Percentiles rank a stretch among this genome's conserved stretches.
Evolutionary conservation across 2,329 filamentous ascomycete genomes (phyloP).

Genomic region (Alternaria gansuensis): DNA sequence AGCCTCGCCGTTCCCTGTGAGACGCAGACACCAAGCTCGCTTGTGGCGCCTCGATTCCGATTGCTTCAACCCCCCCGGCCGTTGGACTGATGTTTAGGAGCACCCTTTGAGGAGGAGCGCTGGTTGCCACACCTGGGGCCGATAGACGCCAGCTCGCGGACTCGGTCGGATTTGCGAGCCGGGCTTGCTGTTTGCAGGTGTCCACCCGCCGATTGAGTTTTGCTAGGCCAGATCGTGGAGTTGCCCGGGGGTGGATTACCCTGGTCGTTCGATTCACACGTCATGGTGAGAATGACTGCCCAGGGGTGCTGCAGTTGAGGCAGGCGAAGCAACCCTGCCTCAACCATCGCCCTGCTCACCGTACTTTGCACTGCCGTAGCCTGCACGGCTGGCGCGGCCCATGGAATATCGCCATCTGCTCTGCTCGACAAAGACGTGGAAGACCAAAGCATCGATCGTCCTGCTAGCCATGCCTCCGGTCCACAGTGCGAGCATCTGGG

Average conservation of each 20-base stretch:
- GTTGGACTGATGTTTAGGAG: slow-evolving; percentile 1
- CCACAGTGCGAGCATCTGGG: slow-evolving; percentile 1
- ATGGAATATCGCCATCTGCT: slow-evolving; percentile 1
- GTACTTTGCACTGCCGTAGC: slow-evolving; percentile 24
- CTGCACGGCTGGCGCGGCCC: slow-evolving; percentile 15
- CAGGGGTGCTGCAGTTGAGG: slow-evolving; percentile 23
- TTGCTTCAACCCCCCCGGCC: slow-evolving; percentile 13
- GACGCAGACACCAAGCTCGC: slow-evolving; percentile 21
- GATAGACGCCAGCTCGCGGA: background rate
- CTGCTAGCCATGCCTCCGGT: slow-evolving; percentile 5
- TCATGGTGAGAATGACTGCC: slow-evolving; percentile 27
- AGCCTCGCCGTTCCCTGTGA: slow-evolving; percentile 27
- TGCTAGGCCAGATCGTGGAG: slow-evolving; percentile 18
- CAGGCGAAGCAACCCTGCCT: slow-evolving; percentile 26
- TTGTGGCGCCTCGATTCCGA: slow-evolving; percentile 23
- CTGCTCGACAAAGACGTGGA: slow-evolving; percentile 5
- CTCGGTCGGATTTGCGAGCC: background rate
- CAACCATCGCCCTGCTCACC: slow-evolving; percentile 25
- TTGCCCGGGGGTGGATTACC: slow-evolving; percentile 9
- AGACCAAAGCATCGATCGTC: background rate
- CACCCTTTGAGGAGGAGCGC: background rate
- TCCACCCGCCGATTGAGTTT: slow-evolving; percentile 16
- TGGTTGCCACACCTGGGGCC: background rate
- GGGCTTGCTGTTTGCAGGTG: slow-evolving; percentile 10
- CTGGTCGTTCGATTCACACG: slow-evolving; percentile 22